Evolutionary conservation across 176 grass and related monocot species (phyloP), one percentile per base, ranked within the genome.

Genomic region (Musa beccarii): DNA sequence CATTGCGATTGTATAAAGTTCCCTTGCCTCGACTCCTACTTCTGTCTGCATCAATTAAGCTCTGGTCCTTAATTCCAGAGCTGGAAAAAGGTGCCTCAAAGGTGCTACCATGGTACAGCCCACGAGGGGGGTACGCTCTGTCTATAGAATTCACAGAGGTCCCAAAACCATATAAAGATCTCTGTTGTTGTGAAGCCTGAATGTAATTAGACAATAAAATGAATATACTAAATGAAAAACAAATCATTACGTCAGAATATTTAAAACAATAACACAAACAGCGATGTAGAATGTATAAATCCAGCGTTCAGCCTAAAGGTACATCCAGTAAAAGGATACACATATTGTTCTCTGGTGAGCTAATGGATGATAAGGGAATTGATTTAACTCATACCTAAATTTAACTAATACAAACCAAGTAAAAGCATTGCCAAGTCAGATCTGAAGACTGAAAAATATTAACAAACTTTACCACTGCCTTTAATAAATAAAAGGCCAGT

Each of bases 81-180:
- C 70, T 79, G 59, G 87, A 66, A 69, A 82, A 87, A 78, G 89
- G 76, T 10, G 72, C 76, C 23, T 85, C 81, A 73, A 84, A 90
- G 75, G 86, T 96, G 73, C 52, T 76, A 54, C 76, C 79, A n/a
- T 76, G 89, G 73, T 82, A 91, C 59, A 70, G 76, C 49, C 89
- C 82, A 80, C 76, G 73, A 75, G 85, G 85, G 80, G 80, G 79
- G 54, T 43, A 43, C 4, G 4, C 34, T 43, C 34, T 43, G 34
- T 43, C 34, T 43, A 6, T 6, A 43, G 92, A 90, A 74, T 89
- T 82, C 82, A 73, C 63, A 22, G 87, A 82, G 43, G 81, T 50
- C 76, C 89, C 89, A 82, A 90, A 88, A 80, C 87, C 87, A 86
- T 90, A 96, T 50, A 85, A 92, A 59, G 93, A 77, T 66, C 85